These are phyloP conservation scores for Dictyophora rubrovolvata DNA, from an alignment of 768 basidiomycete genomes.

Conservation along the genomic window DNA sequence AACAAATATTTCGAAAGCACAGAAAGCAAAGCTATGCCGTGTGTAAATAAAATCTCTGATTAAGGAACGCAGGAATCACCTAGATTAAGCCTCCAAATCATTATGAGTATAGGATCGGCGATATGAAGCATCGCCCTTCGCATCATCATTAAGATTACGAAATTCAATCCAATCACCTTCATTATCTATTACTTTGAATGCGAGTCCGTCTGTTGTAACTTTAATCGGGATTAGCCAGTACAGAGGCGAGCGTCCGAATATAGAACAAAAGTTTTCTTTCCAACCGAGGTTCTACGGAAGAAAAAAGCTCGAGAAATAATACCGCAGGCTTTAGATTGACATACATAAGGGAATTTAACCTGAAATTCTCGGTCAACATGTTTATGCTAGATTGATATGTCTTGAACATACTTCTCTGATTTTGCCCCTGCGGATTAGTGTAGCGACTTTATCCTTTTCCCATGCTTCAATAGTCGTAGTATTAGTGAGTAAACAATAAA, in stretches of 20 bases:
- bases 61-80: neutral
- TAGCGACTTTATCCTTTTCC: constrained; percentile 94
- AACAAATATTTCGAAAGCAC: neutral
- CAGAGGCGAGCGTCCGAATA: constrained; percentile 66
- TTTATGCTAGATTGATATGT: neutral
- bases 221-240: constrained; percentile 79
- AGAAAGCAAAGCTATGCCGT: constrained; percentile 2
- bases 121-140: constrained; percentile 4
- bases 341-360: constrained; percentile 90
- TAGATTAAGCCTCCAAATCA: neutral
- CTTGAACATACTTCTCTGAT: constrained; percentile 53
- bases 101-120: neutral
- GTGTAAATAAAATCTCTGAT: neutral
- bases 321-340: constrained; percentile 17
- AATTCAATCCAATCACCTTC: constrained; percentile 67
- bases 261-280: constrained; percentile 59
- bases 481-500: constrained; percentile 66
- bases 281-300: constrained; percentile 65
- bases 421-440: constrained; percentile 73
- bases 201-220: constrained; percentile 62
- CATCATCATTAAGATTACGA: constrained; percentile 10
- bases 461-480: constrained; percentile 94
- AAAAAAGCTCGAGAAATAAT: neutral
- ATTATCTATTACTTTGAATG: constrained; percentile 58
- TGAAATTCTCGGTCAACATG: constrained; percentile 18